Base-by-base conservation (phyloP, 2,329 filamentous ascomycete genomes). In the Fusarium lateritium region DNA sequence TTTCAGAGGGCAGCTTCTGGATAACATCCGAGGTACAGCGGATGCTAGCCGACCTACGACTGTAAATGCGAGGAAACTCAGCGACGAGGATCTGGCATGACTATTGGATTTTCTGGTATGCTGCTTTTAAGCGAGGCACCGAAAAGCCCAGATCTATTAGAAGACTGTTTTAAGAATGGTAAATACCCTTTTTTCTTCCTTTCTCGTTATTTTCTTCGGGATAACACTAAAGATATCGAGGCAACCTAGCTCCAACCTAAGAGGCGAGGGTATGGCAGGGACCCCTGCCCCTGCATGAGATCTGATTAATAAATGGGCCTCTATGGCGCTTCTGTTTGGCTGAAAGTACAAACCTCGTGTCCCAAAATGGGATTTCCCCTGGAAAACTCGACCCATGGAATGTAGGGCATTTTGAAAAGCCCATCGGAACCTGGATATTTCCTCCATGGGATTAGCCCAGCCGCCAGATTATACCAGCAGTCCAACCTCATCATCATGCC, bases 321-420 rank as follows among this genome's bases (percentile, higher is more conserved):
- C 54, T 40, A 55, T 65, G 38, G 47, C 56, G 40, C 61, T 65
- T 72, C 64, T 71, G 65, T 67, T 71, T 75, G 72, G 73, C 40
- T 67, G 59, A 68, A 66, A 69, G 56, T 21, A 53, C 52, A 61
- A 71, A 74, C 49, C 75, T 78, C 76, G 76, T 78, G 76, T 78
- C 74, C 77, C 50, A 68, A 77, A 76, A 73, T 75, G 77, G 75
- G 54, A 69, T 60, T 65, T 63, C 55, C 64, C 64, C 61, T 65
- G 56, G 43, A 50, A 49, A 64, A 26, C 28, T 40, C 45, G 33
- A 34, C 58, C 62, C 60, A 50, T 52, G 56, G 46, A 34, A 55
- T 49, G 62, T 59, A 67, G 56, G 52, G 52, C 50, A 63, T 57
- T 70, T 59, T 40, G 17, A 56, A 59, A 72, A 60, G 40, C 38